A percentile compares a stretch with the other conserved stretches of the same genome.
These are phyloP conservation scores for Phialophora expanda DNA, from an alignment of 2,329 filamentous ascomycete species.

Conservation along the genomic window DNA sequence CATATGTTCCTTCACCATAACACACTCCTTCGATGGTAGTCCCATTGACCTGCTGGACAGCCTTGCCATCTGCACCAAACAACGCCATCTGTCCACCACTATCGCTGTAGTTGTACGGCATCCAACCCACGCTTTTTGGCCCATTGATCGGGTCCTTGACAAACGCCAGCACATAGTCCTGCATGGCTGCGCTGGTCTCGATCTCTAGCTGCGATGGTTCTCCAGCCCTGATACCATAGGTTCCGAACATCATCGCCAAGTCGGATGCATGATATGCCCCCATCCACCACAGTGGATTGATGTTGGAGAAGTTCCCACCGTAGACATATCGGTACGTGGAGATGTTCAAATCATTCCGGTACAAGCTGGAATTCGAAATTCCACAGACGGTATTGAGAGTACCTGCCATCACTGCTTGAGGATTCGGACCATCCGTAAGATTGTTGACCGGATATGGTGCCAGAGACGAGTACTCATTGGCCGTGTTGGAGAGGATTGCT, in stretches of 20 bases:
- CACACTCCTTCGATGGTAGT: conserved; percentile 10
- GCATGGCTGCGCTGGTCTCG: conserved; percentile 37
- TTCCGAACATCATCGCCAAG: conserved; percentile 48
- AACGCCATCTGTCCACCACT: conserved; percentile 5
- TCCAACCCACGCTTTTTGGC: conserved; percentile 27
- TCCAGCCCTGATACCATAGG: conserved; percentile 41
- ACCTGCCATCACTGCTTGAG: conserved; percentile 8
- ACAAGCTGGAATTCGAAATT: conserved; percentile 14
- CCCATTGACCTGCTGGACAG: conserved; percentile 11
- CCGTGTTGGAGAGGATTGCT: conserved; percentile 27
- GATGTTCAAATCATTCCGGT: conserved; percentile 37
- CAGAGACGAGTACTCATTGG: conserved; percentile 14
- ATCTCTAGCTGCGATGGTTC: conserved; percentile 28
- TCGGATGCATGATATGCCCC: conserved; percentile 42
- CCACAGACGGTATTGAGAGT: conserved; percentile 18
- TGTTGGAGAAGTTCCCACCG: conserved; percentile 51
- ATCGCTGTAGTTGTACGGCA: conserved; percentile 13
- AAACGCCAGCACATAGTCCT: conserved; percentile 41
- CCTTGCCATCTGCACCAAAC: conserved; percentile 9
- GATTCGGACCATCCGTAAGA: conserved; percentile 11
- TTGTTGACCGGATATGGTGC: conserved; percentile 14
- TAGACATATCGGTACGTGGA: conserved; percentile 51
- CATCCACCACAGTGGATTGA: conserved; percentile 48
- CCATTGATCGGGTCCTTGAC: conserved; percentile 35
- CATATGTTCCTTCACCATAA: conserved; percentile 10